Percentiles rank a stretch among this genome's conserved stretches.
phyloP scores from a whole-genome alignment of 2,329 filamentous ascomycete species.

The Ceratocystis smalleyi region DNA sequence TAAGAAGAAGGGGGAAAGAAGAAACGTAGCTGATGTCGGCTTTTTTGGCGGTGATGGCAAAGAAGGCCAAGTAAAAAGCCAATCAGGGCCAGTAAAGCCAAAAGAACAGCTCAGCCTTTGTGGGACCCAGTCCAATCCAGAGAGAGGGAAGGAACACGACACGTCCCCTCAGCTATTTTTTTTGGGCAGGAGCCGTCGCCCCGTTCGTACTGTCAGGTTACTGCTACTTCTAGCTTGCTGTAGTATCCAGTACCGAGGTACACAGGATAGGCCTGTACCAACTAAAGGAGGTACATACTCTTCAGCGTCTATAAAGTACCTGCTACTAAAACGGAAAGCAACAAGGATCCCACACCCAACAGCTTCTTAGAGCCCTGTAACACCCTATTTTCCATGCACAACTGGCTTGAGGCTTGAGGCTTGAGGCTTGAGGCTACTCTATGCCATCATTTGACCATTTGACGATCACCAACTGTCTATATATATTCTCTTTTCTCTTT shows the following conservation, averaged over 20 bases:
- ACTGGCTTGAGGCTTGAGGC: background rate
- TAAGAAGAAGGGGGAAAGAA: background rate
- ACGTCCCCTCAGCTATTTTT: conserved; percentile 1
- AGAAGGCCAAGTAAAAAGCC: too few relatives aligned
- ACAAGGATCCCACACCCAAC: background rate
- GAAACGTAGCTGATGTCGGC: background rate
- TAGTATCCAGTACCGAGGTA: background rate
- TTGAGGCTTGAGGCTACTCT: background rate
- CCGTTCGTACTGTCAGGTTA: background rate
- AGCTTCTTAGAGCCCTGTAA: too few relatives aligned
- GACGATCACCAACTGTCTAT: background rate
- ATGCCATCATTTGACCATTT: background rate
- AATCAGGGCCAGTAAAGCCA: background rate
- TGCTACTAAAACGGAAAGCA: too few relatives aligned
- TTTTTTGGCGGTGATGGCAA: background rate
- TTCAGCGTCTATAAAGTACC: background rate
- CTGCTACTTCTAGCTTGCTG: background rate
- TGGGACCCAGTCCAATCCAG: conserved; percentile 1
- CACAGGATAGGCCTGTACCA: background rate
- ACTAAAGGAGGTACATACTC: background rate
- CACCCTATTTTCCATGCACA: too few relatives aligned
- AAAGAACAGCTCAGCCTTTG: conserved; percentile 16
- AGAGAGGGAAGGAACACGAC: conserved; percentile 9
- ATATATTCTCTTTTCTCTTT: background rate
- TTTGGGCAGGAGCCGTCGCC: background rate